These are phyloP conservation scores for Craspedostauros australis DNA, from an alignment of 108 stramenopile genomes.

Conservation along the genomic window DNA sequence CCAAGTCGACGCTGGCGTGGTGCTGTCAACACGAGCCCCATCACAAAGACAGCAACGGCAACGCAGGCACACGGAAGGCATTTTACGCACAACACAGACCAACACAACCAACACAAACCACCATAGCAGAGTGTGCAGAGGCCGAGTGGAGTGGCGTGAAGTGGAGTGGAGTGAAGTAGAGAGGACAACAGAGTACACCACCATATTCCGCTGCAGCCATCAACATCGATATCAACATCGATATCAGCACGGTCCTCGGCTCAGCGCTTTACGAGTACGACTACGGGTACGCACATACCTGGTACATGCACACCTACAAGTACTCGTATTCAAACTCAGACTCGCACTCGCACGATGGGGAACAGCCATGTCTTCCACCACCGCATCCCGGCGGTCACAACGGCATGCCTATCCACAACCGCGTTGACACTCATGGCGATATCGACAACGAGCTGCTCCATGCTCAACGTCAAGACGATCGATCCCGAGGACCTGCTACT, in stretches of 20 bases:
- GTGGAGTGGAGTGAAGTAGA: neutral
- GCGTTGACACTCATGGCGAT: slow-evolving; percentile 11
- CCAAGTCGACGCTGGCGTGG: too few species aligned
- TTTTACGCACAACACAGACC: neutral
- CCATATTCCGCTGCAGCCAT: too few species aligned
- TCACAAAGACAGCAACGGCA: too few species aligned
- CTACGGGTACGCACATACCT: too few species aligned
- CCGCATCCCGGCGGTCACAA: slow-evolving; percentile 19
- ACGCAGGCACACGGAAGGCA: too few species aligned
- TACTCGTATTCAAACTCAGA: too few species aligned
- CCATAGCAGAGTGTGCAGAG: neutral
- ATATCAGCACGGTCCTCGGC: too few species aligned
- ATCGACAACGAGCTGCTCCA: slow-evolving; percentile 17
- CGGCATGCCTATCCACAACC: slow-evolving; percentile 13
- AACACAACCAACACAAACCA: neutral
- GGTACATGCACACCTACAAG: too few species aligned
- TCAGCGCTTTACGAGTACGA: too few species aligned
- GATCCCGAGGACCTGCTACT: slow-evolving; percentile 8
- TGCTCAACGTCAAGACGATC: slow-evolving; percentile 21
- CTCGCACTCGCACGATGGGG: too few species aligned
- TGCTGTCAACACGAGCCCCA: too few species aligned
- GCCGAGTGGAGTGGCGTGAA: neutral
- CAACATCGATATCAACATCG: too few species aligned
- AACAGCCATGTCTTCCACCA: slow-evolving; percentile 13
- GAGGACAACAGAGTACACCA: neutral